Percentiles rank a stretch among this genome's conserved stretches.
Evolutionary conservation across 1,284 basidiomycete genomes (phyloP).

Genomic region (Meira miltonrushii): DNA sequence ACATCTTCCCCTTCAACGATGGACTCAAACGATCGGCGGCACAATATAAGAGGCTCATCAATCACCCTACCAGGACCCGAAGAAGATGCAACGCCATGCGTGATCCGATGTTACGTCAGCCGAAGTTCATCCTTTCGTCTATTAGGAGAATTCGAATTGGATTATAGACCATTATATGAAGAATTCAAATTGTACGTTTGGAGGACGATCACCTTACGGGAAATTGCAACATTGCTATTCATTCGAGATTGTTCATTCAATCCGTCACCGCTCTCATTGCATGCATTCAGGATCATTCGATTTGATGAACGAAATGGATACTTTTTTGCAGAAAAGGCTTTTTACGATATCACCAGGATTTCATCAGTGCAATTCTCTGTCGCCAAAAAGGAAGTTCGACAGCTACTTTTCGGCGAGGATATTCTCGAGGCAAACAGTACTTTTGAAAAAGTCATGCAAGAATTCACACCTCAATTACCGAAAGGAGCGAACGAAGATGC

Average conservation of each 20-base stretch:
- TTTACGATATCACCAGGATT: background rate
- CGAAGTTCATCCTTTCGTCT: background rate
- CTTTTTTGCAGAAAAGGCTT: background rate
- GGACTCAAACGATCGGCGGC: background rate
- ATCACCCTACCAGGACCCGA: slow-evolving; percentile 3
- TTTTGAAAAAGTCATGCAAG: background rate
- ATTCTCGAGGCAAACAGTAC: background rate
- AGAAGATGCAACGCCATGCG: slow-evolving; percentile 6
- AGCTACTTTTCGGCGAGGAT: background rate
- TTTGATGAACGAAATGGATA: background rate
- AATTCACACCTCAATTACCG: background rate
- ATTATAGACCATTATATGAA: background rate
- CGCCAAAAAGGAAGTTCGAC: no score
- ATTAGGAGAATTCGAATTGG: background rate
- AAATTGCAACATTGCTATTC: slow-evolving; percentile 1
- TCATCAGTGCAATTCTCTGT: no score
- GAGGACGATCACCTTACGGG: slow-evolving; percentile 1
- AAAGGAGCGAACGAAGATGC: background rate
- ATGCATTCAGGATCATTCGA: slow-evolving; percentile 3
- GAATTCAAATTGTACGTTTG: slow-evolving; percentile 8
- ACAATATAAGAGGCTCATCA: background rate
- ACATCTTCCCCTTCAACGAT: background rate
- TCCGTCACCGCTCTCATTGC: background rate
- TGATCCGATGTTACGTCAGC: slow-evolving; percentile 3
- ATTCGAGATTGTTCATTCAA: background rate